phyloP scores from a whole-genome alignment of 768 basidiomycete genomes.

The Glaciozyma martinii region DNA sequence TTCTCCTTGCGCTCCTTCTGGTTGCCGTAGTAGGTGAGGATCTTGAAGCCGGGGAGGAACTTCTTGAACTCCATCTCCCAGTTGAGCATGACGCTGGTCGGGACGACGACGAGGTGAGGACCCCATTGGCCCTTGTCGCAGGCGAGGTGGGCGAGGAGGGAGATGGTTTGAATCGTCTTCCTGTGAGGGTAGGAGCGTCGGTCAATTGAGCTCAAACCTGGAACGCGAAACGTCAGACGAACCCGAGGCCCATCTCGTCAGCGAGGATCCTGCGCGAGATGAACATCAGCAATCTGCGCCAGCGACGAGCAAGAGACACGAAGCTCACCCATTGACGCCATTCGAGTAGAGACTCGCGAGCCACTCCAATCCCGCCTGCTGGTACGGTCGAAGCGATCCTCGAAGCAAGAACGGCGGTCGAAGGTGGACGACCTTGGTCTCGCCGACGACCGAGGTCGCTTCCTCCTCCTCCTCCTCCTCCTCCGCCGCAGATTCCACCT shows the following conservation, averaged over 20 bases:
- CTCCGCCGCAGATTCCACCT: slow-evolving; percentile 18
- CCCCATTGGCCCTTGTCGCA: slow-evolving; percentile 53
- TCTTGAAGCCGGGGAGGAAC: slow-evolving; percentile 53
- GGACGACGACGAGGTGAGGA: slow-evolving; percentile 86
- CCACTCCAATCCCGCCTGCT: slow-evolving; percentile 46
- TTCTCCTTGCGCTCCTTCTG: slow-evolving; percentile 68
- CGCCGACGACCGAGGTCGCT: slow-evolving; percentile 13
- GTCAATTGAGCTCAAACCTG: slow-evolving; percentile 18
- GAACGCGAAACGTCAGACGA: slow-evolving; percentile 38
- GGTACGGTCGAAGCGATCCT: slow-evolving; percentile 44
- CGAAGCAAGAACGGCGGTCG: slow-evolving; percentile 43
- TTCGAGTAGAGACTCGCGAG: slow-evolving; percentile 43
- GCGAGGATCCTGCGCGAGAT: slow-evolving; percentile 10
- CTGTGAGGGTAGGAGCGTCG: slow-evolving; percentile 17
- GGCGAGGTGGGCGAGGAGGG: slow-evolving; percentile 84
- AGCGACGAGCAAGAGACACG: slow-evolving; percentile 48
- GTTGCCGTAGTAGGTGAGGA: slow-evolving; percentile 83
- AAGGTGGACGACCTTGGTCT: slow-evolving; percentile 25
- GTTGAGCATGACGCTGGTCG: slow-evolving; percentile 59
- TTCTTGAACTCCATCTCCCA: slow-evolving; percentile 37
- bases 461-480: slow-evolving; percentile 24
- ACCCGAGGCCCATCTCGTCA: slow-evolving; percentile 48
- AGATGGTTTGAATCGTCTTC: slow-evolving; percentile 88
- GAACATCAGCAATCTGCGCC: slow-evolving; percentile 79
- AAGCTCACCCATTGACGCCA: slow-evolving; percentile 40